A percentile compares a stretch with the other conserved stretches of the same genome.
These are phyloP conservation scores for Pichia sp. DNA, from an alignment of 1,139 yeast species.

Conservation along the genomic window DNA sequence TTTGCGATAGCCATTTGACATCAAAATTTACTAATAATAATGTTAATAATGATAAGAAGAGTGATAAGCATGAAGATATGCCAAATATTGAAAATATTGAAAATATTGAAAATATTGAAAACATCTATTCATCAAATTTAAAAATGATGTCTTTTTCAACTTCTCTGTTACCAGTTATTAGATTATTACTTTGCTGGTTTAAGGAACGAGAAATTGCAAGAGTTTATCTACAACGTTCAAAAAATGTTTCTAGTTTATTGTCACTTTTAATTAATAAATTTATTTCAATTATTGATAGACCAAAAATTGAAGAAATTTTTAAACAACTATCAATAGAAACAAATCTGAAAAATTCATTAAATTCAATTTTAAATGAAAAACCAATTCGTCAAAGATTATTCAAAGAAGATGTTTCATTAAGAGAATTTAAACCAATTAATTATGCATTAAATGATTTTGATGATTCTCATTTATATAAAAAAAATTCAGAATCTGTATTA, in stretches of 20 bases:
- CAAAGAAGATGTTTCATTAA: constrained; percentile 55
- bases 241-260: constrained; percentile 7
- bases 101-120: not conserved
- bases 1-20: constrained; percentile 17
- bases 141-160: constrained; percentile 18
- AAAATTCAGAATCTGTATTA: constrained; percentile 24
- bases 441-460: constrained; percentile 54
- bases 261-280: constrained; percentile 11
- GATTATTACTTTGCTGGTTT: constrained; percentile 52
- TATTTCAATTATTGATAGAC: constrained; percentile 2
- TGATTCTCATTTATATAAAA: constrained; percentile 36
- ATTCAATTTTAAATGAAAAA: constrained; percentile 19
- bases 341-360: not conserved
- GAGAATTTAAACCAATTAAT: constrained; percentile 51
- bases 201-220: constrained; percentile 40
- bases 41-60: too few relatives aligned
- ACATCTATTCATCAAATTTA: constrained; percentile 8
- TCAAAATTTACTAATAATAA: not conserved
- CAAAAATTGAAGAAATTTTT: not conserved
- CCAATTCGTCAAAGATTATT: constrained; percentile 48
- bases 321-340: not conserved
- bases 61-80: too few relatives aligned
- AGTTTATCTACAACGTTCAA: constrained; percentile 33
- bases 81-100: constrained; percentile 1
- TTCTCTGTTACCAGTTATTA: constrained; percentile 30